Evolutionary conservation across 2,329 filamentous ascomycete species (phyloP), one percentile per base, ranked within the genome.

Genomic region (Pleomassaria siparia): DNA sequence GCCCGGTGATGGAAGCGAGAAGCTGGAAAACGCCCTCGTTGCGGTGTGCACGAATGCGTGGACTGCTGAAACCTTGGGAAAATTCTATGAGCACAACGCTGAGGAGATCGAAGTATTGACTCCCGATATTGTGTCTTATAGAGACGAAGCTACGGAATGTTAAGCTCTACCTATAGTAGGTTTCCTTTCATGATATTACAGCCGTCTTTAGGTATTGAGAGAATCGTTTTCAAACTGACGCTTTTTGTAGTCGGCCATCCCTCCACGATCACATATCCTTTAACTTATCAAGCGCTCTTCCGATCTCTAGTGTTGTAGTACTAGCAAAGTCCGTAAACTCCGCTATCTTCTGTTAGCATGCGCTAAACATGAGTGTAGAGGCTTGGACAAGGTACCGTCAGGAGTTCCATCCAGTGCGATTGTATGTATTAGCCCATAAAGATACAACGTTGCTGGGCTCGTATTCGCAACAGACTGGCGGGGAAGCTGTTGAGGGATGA

Each of bases 401-500:
- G 40, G 28, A 47, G 51, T 54, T 40, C 49, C 46, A 36, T 54
- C 43, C 16, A 51, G 33, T 43, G 51, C 51, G 24, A 54, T 54
- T 45, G 43, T 51, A 49, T 54, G 46, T 37, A 50, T 49, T 15
- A 47, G 29, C 7, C 49, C 49, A 26, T 47, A 54, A 32, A 51
- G 49, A 40, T 51, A 54, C 30, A 54, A 21, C 36, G 51, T 54
- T 36, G 49, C 51, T 28, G 28, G 41, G 40, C 51, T 54, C 24
- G 43, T 45, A 20, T 51, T 47, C 40, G 43, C 46, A 25, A 20
- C 20, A 43, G 51, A 54, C 16, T 51, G 49, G 39, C 40, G 48
- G 33, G 51, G 51, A 43, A 54, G 49, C 44, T 45, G 41, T 47
- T 50, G 41, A 51, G 51, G 49, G 36, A 54, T 39, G 15, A 51